A percentile compares a stretch with the other conserved stretches of the same genome.
These are phyloP conservation scores for Petunia axillaris DNA, from an alignment of 257 asterid species.

Conservation along the genomic window DNA sequence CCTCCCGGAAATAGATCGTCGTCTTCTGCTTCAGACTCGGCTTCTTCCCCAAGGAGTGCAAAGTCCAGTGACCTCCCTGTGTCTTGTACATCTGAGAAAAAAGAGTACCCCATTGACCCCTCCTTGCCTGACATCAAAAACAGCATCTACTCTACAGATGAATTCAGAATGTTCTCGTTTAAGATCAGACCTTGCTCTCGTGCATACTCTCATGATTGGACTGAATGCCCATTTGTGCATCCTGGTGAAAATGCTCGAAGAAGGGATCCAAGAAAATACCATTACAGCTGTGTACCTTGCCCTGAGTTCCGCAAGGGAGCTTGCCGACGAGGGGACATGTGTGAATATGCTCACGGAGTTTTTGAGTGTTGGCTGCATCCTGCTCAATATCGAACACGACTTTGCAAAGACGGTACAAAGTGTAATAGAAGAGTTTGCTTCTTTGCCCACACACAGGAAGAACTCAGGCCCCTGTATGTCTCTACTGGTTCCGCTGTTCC, in stretches of 20 bases:
- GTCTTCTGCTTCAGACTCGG: slow-evolving; percentile 45
- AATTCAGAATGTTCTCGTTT: slow-evolving; percentile 81
- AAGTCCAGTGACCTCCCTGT: slow-evolving; percentile 37
- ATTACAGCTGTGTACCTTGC: slow-evolving; percentile 85
- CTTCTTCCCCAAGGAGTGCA: slow-evolving; percentile 39
- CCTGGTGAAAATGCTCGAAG: slow-evolving; percentile 92
- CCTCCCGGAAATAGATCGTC: slow-evolving; percentile 48
- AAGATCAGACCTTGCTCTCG: slow-evolving; percentile 89
- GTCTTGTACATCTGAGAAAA: slow-evolving; percentile 52
- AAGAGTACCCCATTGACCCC: slow-evolving; percentile 81
- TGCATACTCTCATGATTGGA: slow-evolving; percentile 95
- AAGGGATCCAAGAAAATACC: slow-evolving; percentile 79
- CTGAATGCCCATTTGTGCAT: slow-evolving; percentile 94
- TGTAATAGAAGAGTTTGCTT: slow-evolving; percentile 84
- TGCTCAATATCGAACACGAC: slow-evolving; percentile 76
- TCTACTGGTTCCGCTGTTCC: slow-evolving; percentile 85
- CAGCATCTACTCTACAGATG: slow-evolving; percentile 79
- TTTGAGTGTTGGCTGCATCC: slow-evolving; percentile 96
- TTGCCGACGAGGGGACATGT: slow-evolving; percentile 82
- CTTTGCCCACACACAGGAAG: slow-evolving; percentile 80
- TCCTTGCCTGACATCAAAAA: slow-evolving; percentile 84
- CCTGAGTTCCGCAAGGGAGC: slow-evolving; percentile 86
- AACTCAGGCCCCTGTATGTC: slow-evolving; percentile 74
- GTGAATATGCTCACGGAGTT: slow-evolving; percentile 90
- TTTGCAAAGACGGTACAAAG: slow-evolving; percentile 78